A percentile compares a stretch with the other conserved stretches of the same genome.
phyloP scores from a whole-genome alignment of 805 yeast species.

The Sugiyamaella qingdaonensis region DNA sequence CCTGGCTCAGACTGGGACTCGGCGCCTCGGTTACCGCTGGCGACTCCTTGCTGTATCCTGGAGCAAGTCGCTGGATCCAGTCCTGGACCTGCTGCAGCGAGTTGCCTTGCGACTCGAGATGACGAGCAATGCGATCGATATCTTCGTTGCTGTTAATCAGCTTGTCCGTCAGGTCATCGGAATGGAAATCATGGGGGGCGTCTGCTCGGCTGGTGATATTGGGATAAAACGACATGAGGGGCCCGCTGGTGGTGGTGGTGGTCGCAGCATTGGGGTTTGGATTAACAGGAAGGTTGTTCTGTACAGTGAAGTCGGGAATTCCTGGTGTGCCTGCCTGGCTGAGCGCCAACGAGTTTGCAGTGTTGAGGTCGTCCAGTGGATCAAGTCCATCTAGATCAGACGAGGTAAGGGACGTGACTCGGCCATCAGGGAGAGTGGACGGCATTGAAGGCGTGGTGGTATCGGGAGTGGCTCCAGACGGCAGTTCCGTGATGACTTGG shows the following conservation, averaged over 20 bases:
- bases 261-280: too few relatives aligned
- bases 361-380: background rate
- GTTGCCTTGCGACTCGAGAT: slow-evolving; percentile 27
- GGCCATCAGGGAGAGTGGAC: background rate
- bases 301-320: background rate
- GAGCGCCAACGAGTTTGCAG: background rate
- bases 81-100: slow-evolving; percentile 31
- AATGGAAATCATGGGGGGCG: background rate
- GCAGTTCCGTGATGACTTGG: background rate
- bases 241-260: background rate
- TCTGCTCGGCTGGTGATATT: background rate
- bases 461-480: background rate
- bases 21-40: background rate
- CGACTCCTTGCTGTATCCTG: slow-evolving; percentile 7
- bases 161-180: background rate
- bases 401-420: background rate
- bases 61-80: slow-evolving; percentile 24
- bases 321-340: background rate
- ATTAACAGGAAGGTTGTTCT: background rate
- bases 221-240: background rate
- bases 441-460: too few relatives aligned
- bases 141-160: slow-evolving; percentile 5
- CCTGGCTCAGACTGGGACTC: background rate
- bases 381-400: background rate
- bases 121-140: slow-evolving; percentile 24